Evolutionary conservation across 441 rosid genomes (phyloP), one percentile per base, ranked within the genome.

Genomic region (Euphorbia celastroides): DNA sequence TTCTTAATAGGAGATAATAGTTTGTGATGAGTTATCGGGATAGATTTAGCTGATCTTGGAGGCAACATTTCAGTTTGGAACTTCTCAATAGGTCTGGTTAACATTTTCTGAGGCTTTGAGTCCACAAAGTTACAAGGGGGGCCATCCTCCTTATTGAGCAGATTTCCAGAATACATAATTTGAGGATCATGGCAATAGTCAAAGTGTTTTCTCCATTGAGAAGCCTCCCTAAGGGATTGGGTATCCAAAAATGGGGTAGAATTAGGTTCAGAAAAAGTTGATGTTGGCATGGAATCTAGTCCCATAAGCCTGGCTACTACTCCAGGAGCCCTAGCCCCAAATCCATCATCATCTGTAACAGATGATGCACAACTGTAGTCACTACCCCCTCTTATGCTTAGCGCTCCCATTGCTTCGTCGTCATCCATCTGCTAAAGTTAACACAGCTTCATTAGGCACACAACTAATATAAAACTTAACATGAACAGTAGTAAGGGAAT

Each of bases 281-380:
- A 61, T 5, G 79, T 79, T 1, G 99, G 99, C 78, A 95, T 66
- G 54, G 97, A 80, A 69, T 92, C 86, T 65, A 92, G 78, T 69
- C 98, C 98, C 99, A 95, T 95, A 62, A 95, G 98, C 84, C 98
- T 83, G 11, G 98, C 98, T 41, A 95, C 98, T 22, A 92, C 98
- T 31, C 86, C 85, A 13, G 99, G 97, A 30, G 87, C 86, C 84
- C 65, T 88, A 72, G 83, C 82, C 64, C 87, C 99, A 70, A 77
- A 84, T 26, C 89, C 89, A 62, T 90, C 98, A 65, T 95, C 99
- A 70, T 88, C 94, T 19, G 90, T 86, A 20, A 90, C 86, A 10
- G 99, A 94, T 11, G 96, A 94, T 44, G 98, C 91, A 79, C 96
- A 92, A 69, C 99, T 94, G 9, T 84, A 84, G 64, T 88, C 93